Evolutionary conservation across 2,329 filamentous ascomycete genomes (phyloP), one percentile per base, ranked within the genome.

Genomic region (Purpureocillium takamizusanense): DNA sequence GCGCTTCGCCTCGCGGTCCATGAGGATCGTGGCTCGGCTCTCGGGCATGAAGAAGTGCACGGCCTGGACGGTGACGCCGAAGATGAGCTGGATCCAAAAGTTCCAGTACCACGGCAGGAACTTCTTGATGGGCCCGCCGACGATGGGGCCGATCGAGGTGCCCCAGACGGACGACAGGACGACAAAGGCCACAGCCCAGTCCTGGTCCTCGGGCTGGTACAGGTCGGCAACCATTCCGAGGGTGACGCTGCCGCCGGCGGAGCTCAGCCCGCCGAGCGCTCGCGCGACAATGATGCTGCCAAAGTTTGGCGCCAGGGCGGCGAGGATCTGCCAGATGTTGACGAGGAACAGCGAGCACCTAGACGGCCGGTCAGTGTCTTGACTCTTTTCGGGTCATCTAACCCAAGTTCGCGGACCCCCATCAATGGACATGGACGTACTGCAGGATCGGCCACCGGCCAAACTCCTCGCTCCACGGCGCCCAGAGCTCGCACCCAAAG

Each of bases 401-500:
- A n/a, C n/a, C n/a, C n/a, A n/a, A n/a, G n/a, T n/a, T n/a, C n/a
- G n/a, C n/a, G n/a, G n/a, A n/a, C n/a, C n/a, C n/a, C n/a, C n/a
- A n/a, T n/a, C n/a, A n/a, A n/a, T n/a, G 21, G 21, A 10, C 3
- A 3, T 13, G 4, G 27, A 31, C 35, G 6, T 72, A 61, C 65
- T 89, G 85, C 18, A 90, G 67, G 40, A 90, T 73, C 2, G 80
- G 80, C 65, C 78, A 83, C 35, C 86, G 76, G 16, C 86, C 86
- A 37, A 89, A 67, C 52, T 92, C 86, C 56, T 92, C 86, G 33
- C 77, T 83, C 83, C 85, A 92, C 0, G 86, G 86, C 0, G 86
- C 86, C 86, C 86, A 92, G 0, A 89, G 70, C 57, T 92, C 86
- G 56, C 86, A 92, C 27, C 86, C 86, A 54, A 92, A 89, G 31